These are phyloP conservation scores for Saccharomyces mikatae DNA, from an alignment of 805 yeast species.

Conservation along the genomic window DNA sequence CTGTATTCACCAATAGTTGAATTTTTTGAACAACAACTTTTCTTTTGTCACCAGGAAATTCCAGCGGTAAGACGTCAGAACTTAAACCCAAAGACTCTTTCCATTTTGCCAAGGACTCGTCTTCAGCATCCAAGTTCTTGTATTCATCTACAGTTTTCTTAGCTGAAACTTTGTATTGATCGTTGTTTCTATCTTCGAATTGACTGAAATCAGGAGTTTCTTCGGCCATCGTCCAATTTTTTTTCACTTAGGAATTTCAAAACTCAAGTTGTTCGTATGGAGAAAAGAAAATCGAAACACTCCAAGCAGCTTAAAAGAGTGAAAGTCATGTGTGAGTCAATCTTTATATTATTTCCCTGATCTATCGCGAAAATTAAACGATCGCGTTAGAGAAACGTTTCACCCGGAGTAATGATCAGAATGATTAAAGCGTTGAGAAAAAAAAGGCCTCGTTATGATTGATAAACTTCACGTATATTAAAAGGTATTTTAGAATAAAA, in stretches of 20 bases:
- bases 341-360: background rate
- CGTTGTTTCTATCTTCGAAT: conserved; percentile 22
- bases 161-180: conserved; percentile 32
- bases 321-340: background rate
- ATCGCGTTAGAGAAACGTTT: background rate
- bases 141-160: conserved; percentile 81
- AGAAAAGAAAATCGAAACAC: background rate
- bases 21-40: conserved; percentile 74
- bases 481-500: background rate
- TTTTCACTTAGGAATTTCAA: background rate
- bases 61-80: conserved; percentile 54
- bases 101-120: conserved; percentile 87
- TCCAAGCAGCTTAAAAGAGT: background rate
- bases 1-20: conserved; percentile 61
- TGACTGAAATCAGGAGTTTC: conserved; percentile 28
- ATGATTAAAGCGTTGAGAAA: background rate
- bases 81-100: conserved; percentile 76
- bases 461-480: background rate
- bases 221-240: conserved; percentile 21
- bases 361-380: background rate
- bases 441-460: background rate
- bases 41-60: conserved; percentile 58
- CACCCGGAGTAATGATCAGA: background rate
- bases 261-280: background rate
- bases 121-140: conserved; percentile 76